These are phyloP conservation scores for Arachis monticola DNA, from an alignment of 331 rosid genomes.

Conservation along the genomic window DNA sequence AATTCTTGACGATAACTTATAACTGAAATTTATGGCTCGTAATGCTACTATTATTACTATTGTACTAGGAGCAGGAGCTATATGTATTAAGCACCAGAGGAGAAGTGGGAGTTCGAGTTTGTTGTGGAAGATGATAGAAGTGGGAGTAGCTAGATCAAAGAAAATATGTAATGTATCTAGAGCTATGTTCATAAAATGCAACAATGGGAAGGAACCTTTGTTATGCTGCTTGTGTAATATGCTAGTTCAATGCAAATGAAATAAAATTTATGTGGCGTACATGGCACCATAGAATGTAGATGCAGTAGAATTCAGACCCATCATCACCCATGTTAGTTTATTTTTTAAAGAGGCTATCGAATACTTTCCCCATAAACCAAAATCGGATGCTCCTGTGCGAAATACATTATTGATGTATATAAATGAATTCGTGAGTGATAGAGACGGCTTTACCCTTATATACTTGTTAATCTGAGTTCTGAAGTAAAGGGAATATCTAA, in stretches of 20 bases:
- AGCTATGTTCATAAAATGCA: constrained; percentile 58
- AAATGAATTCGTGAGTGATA: too few species aligned
- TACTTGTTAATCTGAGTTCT: too few species aligned
- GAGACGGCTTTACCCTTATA: too few species aligned
- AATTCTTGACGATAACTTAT: constrained; percentile 66
- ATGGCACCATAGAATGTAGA: background rate
- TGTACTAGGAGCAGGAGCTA: constrained; percentile 43
- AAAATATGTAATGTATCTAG: constrained; percentile 43
- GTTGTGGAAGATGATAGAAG: constrained; percentile 40
- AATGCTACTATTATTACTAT: constrained; percentile 4
- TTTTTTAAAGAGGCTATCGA: too few species aligned
- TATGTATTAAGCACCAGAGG: constrained; percentile 19
- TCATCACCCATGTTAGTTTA: too few species aligned
- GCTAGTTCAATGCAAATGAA: constrained; percentile 35
- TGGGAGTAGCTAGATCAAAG: constrained; percentile 52
- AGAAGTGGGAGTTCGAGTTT: constrained; percentile 23
- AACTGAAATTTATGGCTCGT: constrained; percentile 37
- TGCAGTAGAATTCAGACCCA: background rate
- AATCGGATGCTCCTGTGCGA: too few species aligned
- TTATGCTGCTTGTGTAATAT: constrained; percentile 24
- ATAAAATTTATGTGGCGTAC: constrained; percentile 36
- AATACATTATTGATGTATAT: too few species aligned
- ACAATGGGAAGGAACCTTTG: constrained; percentile 48
- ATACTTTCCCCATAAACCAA: too few species aligned
- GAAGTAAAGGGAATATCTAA: too few species aligned